Evolutionary conservation across 306 rosid species (phyloP).

Genomic region (Hippophae rhamnoides): DNA sequence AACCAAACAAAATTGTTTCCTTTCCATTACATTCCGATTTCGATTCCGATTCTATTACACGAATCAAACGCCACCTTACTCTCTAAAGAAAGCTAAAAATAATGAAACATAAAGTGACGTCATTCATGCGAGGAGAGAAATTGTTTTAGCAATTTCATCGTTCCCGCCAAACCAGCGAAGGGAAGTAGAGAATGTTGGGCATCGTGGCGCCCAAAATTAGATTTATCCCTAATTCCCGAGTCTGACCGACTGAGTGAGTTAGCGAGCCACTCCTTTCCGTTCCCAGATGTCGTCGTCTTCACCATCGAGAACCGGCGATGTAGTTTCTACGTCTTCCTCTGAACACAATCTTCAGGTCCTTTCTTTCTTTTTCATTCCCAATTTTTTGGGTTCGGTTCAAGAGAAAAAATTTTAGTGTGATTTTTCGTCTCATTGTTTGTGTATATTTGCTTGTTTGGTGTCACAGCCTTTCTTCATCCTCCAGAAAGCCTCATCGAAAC

Average conservation of each 20-base stretch:
- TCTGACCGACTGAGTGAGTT: background rate
- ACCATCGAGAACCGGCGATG: slow-evolving; percentile 2
- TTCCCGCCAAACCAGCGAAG: slow-evolving; percentile 19
- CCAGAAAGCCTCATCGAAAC: slow-evolving; percentile 48
- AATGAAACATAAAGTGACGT: too few relatives aligned
- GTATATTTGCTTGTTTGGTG: background rate
- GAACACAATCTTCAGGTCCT: slow-evolving; percentile 25
- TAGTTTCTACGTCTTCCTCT: slow-evolving; percentile 15
- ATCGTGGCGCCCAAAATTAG: slow-evolving; percentile 1
- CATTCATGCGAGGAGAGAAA: background rate
- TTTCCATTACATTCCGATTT: too few relatives aligned
- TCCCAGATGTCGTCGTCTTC: slow-evolving; percentile 3
- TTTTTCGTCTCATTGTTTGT: background rate
- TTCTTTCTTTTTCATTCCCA: background rate
- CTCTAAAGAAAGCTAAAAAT: too few relatives aligned
- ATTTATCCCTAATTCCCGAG: background rate
- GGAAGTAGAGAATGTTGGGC: background rate
- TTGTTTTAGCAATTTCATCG: background rate
- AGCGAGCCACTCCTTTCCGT: background rate
- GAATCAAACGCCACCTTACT: too few relatives aligned
- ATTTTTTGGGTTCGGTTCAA: background rate
- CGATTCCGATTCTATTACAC: too few relatives aligned
- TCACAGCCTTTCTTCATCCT: slow-evolving; percentile 64
- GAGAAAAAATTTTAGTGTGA: background rate
- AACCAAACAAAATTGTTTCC: too few relatives aligned